These are phyloP conservation scores for Solanum ahanhuiri DNA, from an alignment of 257 asterid species.

Conservation along the genomic window DNA sequence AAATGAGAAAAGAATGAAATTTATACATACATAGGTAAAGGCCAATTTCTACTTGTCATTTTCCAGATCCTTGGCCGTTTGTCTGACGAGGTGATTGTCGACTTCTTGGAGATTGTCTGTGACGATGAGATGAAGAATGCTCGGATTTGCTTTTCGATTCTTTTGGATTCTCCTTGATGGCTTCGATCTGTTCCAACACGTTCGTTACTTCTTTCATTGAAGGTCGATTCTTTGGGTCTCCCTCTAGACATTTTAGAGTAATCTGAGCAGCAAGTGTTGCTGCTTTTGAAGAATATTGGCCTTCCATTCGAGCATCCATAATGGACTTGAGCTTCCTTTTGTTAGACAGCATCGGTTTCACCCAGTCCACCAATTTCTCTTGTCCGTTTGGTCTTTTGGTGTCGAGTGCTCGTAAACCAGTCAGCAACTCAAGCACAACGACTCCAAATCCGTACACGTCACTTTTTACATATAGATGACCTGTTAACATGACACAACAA, in stretches of 20 bases:
- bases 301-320: constrained; percentile 10
- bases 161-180: constrained; percentile 1
- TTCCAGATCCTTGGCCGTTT: not conserved
- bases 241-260: constrained; percentile 7
- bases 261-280: constrained; percentile 11
- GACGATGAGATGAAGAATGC: not conserved
- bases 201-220: constrained; percentile 13
- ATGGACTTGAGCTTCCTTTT: constrained; percentile 7
- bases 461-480: constrained; percentile 15
- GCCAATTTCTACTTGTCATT: not conserved
- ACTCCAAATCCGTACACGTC: constrained; percentile 18
- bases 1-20: not conserved
- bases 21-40: not conserved
- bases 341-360: constrained; percentile 4
- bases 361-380: constrained; percentile 7
- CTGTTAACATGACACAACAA: not conserved
- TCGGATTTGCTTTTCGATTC: not conserved
- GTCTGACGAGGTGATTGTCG: not conserved
- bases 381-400: not conserved
- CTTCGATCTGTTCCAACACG: not conserved
- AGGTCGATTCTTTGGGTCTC: constrained; percentile 9
- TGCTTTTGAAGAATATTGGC: constrained; percentile 11
- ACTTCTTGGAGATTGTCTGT: not conserved
- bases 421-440: constrained; percentile 13
- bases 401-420: constrained; percentile 9